Evolutionary conservation across 208 protist genomes (phyloP), one percentile per base, ranked within the genome.

Genomic region (Leishmania tarentolae): DNA sequence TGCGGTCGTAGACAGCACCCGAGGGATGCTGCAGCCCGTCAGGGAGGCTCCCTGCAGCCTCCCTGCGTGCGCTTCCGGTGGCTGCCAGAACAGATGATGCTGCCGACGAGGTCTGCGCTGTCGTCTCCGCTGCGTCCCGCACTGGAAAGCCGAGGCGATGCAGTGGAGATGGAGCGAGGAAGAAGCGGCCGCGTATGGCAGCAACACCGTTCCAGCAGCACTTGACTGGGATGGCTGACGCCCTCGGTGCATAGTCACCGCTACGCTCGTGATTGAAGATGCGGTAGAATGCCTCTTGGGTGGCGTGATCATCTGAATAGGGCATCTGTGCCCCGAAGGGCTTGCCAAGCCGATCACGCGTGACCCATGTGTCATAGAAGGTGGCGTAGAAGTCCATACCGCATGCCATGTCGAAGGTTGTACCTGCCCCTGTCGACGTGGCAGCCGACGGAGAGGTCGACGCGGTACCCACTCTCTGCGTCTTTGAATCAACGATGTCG

Each of bases 181-280:
- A 94, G 68, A 94, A 78, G 63, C 82, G 79, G 1, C 93, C 91
- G 7, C 93, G 91, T n/a, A 96, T 86, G 19, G 90, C 90, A 4
- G 91, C 90, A 2, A 90, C 85, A 57, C 93, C 93, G 79, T 95
- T 95, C 92, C 93, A 96, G 79, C 93, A 96, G 83, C 89, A 92
- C 84, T 94, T 95, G 44, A 95, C 93, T 24, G 89, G 90, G 65
- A 94, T 77, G 46, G 73, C 79, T 44, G 19, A 70, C 37, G 74
- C 73, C 76, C 21, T 56, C 40, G 35, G 75, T 47, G 24, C 37
- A 31, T 7, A 1, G n/a, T 15, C n/a, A 2, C 40, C 52, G 72
- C 61, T 28, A 21, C 61, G 53, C 37, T 78, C 66, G 56, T 76
- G 44, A 8, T 56, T 66, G 46, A 88, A 75, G 59, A 87, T 84